Evolutionary conservation across 805 yeast genomes (phyloP).

Genomic region (Saturnispora galanensis): DNA sequence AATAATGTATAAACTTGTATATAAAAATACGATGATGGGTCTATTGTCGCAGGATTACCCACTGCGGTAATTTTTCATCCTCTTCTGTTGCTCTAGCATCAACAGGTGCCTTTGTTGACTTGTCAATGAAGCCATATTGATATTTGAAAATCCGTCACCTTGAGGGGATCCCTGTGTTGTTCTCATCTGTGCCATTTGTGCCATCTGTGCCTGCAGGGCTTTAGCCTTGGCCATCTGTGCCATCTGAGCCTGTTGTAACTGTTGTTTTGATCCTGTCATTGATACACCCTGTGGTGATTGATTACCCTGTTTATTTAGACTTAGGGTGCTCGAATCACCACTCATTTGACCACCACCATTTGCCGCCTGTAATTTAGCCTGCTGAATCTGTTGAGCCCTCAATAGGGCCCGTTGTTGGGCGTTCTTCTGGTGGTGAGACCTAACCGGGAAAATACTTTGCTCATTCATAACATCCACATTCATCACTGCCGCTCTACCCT

Average conservation of each 20-base stretch:
- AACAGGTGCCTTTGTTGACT: conserved; percentile 5
- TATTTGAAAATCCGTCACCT: neutral
- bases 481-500: conserved; percentile 70
- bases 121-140: conserved; percentile 6
- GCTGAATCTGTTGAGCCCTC: conserved; percentile 11
- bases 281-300: neutral
- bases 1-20: neutral
- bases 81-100: conserved; percentile 9
- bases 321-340: conserved; percentile 5
- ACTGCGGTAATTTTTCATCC: conserved; percentile 2
- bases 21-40: neutral
- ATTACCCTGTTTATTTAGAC: conserved; percentile 5
- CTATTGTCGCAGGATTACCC: neutral
- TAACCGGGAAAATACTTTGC: conserved; percentile 40
- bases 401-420: conserved; percentile 16
- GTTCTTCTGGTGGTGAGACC: conserved; percentile 35
- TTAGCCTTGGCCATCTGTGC: conserved; percentile 19
- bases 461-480: conserved; percentile 64
- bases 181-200: neutral
- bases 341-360: conserved; percentile 12
- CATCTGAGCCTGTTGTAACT: conserved; percentile 6
- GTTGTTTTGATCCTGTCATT: conserved; percentile 9
- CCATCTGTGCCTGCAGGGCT: conserved; percentile 12
- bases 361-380: conserved; percentile 4
- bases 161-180: neutral